Evolutionary conservation across 2,329 filamentous ascomycete species (phyloP).

Genomic region (Sodiomyces alkalinus): DNA sequence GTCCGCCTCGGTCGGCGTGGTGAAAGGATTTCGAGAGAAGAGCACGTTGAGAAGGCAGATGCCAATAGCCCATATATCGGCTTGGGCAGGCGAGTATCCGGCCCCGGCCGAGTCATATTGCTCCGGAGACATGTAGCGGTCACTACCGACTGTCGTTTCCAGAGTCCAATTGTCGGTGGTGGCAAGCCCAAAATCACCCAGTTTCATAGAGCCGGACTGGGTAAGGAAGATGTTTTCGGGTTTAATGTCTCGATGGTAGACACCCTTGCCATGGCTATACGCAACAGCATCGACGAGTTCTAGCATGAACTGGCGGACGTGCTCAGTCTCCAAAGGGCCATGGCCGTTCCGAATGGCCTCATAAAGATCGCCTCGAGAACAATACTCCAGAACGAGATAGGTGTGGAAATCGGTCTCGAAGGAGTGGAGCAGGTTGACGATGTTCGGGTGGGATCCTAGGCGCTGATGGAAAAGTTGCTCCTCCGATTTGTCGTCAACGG

Average conservation of each 20-base stretch:
- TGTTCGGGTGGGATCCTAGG: constrained; percentile 70
- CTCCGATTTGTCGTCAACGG: constrained; percentile 70
- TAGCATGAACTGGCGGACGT: constrained; percentile 95
- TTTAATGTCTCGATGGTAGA: constrained; percentile 98
- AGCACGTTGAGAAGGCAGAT: constrained; percentile 93
- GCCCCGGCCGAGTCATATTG: constrained; percentile 81
- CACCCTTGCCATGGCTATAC: constrained; percentile 77
- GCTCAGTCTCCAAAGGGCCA: constrained; percentile 85
- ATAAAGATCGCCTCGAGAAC: constrained; percentile 87
- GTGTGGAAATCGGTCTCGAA: constrained; percentile 86
- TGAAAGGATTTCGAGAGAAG: constrained; percentile 94
- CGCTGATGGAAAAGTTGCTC: constrained; percentile 66
- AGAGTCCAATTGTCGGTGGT: constrained; percentile 82
- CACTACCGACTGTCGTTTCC: constrained; percentile 88
- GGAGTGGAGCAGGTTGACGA: constrained; percentile 80
- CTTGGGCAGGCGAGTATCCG: constrained; percentile 85
- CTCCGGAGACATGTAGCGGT: constrained; percentile 98
- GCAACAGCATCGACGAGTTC: constrained; percentile 81
- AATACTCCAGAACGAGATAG: constrained; percentile 91
- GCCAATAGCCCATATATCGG: constrained; percentile 93
- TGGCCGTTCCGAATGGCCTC: constrained; percentile 85
- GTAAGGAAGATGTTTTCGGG: constrained; percentile 97
- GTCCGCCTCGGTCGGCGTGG: constrained; percentile 77
- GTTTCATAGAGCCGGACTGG: constrained; percentile 77
- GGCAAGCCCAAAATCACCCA: constrained; percentile 90